Evolutionary conservation across 495 filamentous ascomycete species (phyloP), one percentile per base, ranked within the genome.

Genomic region (Halenospora varia): DNA sequence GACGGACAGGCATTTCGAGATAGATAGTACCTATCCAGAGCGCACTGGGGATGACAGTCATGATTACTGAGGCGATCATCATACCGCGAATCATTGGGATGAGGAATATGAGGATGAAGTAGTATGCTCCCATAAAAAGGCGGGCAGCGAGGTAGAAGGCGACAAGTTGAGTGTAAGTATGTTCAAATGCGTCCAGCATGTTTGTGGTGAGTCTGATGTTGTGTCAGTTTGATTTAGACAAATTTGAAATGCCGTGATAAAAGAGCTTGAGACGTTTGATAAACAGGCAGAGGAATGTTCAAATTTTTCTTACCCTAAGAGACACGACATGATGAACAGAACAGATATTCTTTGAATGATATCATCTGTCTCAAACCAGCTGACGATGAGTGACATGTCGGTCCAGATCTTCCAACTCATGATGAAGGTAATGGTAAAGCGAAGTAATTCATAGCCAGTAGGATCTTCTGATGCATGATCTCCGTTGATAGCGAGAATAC

Each of bases 351-450:
- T 67, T 56, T 82, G 78, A 10, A 79, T 48, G 25, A 85, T 72
- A 61, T 85, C 82, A 65, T 84, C 79, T 41, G 67, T 72, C 56
- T 84, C 81, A 61, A 85, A 83, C 82, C 79, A 84, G 47, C 65
- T 70, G 51, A 81, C 71, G 15, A 82, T 62, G 6, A 78, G 55
- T 3, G 72, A 67, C 44, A 84, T 69, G 53, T 83, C 81, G 41
- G 67, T 70, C 82, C 82, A 84, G 61, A 85, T 79, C 67, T 79
- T 82, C 78, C 78, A 85, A 29, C 72, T 72, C 67, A 84, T 73
- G 42, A 75, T 71, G 62, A 85, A 85, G 1, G 74, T 80, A 42
- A 83, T 73, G 20, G 70, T 64, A 60, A 84, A 84, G 23, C 68
- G 64, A 10, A 82, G 71, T 20, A 84, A 68, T 25, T 75, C 70